These are phyloP conservation scores for Parastagonospora avenae DNA, from an alignment of 2,329 filamentous ascomycete species.

Conservation along the genomic window DNA sequence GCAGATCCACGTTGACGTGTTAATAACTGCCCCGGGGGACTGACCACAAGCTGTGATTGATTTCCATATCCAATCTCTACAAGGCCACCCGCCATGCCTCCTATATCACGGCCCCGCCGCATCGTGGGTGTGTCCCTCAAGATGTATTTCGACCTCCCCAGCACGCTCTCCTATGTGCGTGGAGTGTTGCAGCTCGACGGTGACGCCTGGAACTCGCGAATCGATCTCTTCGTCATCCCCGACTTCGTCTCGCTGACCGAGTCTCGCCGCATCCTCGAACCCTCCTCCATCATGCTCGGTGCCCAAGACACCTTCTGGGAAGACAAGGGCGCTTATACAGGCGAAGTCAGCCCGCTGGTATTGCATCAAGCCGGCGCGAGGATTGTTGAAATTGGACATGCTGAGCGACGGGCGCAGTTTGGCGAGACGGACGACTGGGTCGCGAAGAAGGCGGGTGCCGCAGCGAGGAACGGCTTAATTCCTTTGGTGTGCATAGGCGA, in stretches of 20 bases:
- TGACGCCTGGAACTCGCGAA: conserved; percentile 59
- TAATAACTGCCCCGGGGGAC: no score
- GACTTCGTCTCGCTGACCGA: conserved; percentile 73
- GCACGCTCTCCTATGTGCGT: conserved; percentile 59
- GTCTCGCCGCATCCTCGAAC: conserved; percentile 55
- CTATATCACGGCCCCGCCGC: conserved; percentile 56
- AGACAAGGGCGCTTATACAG: conserved; percentile 74
- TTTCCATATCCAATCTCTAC: background rate
- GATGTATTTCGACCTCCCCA: conserved; percentile 76
- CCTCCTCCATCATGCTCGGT: conserved; percentile 66
- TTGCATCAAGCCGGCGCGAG: conserved; percentile 70
- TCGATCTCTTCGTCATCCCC: conserved; percentile 78
- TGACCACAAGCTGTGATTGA: background rate
- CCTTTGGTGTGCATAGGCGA: conserved; percentile 85
- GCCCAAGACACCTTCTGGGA: conserved; percentile 78
- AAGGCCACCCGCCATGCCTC: conserved; percentile 29
- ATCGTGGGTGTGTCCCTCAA: conserved; percentile 77
- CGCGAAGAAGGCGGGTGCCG: conserved; percentile 71
- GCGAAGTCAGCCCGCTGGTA: conserved; percentile 73
- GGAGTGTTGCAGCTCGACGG: conserved; percentile 51
- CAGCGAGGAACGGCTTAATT: conserved; percentile 70
- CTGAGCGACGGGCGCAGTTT: conserved; percentile 74
- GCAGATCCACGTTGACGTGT: background rate
- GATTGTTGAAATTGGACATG: conserved; percentile 81
- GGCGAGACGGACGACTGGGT: conserved; percentile 73